Conservation (phyloP, 176 grass and related monocot species). For the Dactylis glomerata region DNA sequence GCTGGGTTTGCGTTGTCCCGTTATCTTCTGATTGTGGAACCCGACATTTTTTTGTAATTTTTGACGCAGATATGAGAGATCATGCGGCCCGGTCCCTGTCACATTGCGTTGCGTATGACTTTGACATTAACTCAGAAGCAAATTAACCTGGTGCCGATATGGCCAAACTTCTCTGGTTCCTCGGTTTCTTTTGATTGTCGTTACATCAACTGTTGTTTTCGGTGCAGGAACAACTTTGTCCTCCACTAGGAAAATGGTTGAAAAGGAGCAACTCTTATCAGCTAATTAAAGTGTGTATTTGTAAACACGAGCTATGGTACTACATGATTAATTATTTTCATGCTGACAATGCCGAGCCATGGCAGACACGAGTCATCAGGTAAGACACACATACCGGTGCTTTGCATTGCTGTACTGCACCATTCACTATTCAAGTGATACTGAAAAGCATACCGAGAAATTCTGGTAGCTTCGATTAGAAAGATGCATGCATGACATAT, state of each 20-base stretch:
- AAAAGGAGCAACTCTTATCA: background rate
- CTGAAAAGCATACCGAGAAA: slow-evolving; percentile 25
- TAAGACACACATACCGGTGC: background rate
- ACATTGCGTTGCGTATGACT: too few relatives aligned
- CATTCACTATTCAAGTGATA: background rate
- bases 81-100: too few relatives aligned
- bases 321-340: background rate
- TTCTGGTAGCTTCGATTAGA: slow-evolving; percentile 8
- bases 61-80: too few relatives aligned
- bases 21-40: too few relatives aligned
- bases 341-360: background rate
- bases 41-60: too few relatives aligned
- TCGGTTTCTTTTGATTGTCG: background rate
- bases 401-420: slow-evolving; percentile 16
- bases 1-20: too few relatives aligned
- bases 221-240: background rate
- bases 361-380: background rate
- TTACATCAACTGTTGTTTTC: background rate
- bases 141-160: background rate
- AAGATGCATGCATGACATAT: background rate
- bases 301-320: background rate
- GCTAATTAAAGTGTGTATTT: background rate
- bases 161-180: slow-evolving; percentile 8
- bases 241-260: background rate
- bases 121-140: too few relatives aligned